Base-by-base conservation (phyloP, 148 eudicot genomes). In the Amaranthus palmeri region DNA sequence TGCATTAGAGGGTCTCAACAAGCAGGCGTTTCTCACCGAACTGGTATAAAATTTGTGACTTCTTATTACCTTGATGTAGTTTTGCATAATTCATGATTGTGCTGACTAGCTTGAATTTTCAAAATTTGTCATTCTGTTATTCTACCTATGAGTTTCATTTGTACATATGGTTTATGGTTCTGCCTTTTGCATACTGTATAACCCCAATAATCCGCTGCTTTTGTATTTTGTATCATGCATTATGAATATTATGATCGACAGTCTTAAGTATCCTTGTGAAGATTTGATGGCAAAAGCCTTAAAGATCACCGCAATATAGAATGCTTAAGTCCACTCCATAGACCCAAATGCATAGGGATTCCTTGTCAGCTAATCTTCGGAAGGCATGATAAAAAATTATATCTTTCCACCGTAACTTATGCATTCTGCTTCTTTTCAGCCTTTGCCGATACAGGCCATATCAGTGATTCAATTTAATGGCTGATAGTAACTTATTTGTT, bases 11-110 rank as follows among this genome's bases (percentile, higher is more conserved):
- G 98, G 98, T 73, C 98, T 86, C 71, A 91, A 91, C 82, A 95
- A 95, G 79, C 98, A 95, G 85, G 91, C 98, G 47, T 95, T 95
- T 85, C 86, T 95, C 73, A 84, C 96, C 56, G 97, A 95, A 91
- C 61, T 89, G 97, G 98, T 95, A 88, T 48, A 72, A 13, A n/a
- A 18, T 63, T 61, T 52, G 55, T 76, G 59, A 18, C 54, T 10
- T 64, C 15, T 14, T 67, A n/a, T 44, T 51, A 47, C 17, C 11
- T 61, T 68, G 52, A 61, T 42, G 7, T 62, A 42, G 9, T 15
- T 4, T 72, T 25, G 48, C 13, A 15, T 11, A 15, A 46, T 12
- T 52, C 47, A n/a, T 3, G n/a, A 61, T 46, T 48, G 4, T 68
- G 55, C 70, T 46, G 53, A 18, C 55, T 8, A 25, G 54, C 46